Conservation (phyloP, 2,329 filamentous ascomycete species). For the Chaetomiaceae sp. region DNA sequence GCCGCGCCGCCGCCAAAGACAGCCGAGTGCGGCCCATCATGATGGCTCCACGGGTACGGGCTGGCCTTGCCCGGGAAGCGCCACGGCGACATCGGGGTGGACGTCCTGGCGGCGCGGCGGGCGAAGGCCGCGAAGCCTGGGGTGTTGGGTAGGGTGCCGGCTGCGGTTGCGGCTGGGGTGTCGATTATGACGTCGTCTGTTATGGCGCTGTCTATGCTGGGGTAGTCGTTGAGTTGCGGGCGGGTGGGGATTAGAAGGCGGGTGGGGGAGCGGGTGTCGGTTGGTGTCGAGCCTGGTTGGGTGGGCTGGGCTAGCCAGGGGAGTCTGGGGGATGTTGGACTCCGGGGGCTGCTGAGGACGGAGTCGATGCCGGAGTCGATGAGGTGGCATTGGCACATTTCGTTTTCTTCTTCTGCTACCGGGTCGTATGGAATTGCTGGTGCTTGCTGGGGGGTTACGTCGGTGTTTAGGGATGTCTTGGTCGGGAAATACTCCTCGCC, state of each 20-base stretch:
- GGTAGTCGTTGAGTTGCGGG: constrained; percentile 10
- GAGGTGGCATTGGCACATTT: neutral
- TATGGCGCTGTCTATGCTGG: constrained; percentile 20
- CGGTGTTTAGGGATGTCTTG: neutral
- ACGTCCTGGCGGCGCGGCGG: constrained; percentile 3
- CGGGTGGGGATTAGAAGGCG: constrained; percentile 19
- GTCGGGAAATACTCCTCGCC: constrained; percentile 6
- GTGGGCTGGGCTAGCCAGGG: constrained; percentile 18
- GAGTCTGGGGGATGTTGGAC: constrained; percentile 12
- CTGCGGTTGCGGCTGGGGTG: constrained; percentile 5
- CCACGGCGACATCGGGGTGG: constrained; percentile 17
- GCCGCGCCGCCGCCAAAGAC: constrained; percentile 21
- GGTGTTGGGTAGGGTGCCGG: neutral
- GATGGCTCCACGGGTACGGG: constrained; percentile 20
- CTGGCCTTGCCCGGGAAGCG: constrained; percentile 20
- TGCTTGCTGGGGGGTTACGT: neutral
- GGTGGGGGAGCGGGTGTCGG: constrained; percentile 18
- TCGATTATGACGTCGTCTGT: constrained; percentile 20
- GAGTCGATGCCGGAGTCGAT: neutral
- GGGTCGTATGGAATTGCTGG: neutral
- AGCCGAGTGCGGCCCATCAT: constrained; percentile 16
- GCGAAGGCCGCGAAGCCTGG: neutral
- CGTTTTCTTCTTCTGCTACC: neutral
- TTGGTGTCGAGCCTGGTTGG: neutral
- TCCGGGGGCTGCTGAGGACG: constrained; percentile 1